Conservation (phyloP, 2,329 filamentous ascomycete genomes). For the Atkinsonella hypoxylon region DNA sequence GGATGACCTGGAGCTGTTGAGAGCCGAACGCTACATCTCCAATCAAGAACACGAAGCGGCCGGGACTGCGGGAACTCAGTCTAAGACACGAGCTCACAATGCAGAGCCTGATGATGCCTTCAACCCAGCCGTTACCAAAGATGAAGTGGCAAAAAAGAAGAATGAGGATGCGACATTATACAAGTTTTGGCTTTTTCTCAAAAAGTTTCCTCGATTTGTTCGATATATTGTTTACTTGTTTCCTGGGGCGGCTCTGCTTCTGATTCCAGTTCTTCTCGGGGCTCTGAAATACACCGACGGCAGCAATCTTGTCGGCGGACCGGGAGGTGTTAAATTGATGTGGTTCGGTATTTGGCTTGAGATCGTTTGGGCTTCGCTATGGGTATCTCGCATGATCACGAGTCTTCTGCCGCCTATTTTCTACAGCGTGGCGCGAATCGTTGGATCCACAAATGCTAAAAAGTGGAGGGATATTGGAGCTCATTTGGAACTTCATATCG, state of each 20-base stretch:
- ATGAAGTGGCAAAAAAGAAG: conserved; percentile 18
- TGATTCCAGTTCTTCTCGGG: conserved; percentile 35
- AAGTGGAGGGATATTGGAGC: conserved; percentile 88
- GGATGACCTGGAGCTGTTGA: conserved; percentile 37
- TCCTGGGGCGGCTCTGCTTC: conserved; percentile 30
- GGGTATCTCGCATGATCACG: conserved; percentile 54
- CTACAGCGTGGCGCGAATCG: conserved; percentile 50
- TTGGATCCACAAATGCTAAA: conserved; percentile 73
- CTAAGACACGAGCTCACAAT: conserved; percentile 21
- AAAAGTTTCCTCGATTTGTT: conserved; percentile 37
- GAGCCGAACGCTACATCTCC: conserved; percentile 34
- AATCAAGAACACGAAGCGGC: conserved; percentile 26
- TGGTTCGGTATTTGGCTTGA: conserved; percentile 97
- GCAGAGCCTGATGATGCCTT: conserved; percentile 33
- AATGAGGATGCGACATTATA: conserved; percentile 23
- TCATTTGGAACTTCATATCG: conserved; percentile 72
- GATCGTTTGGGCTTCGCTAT: conserved; percentile 83
- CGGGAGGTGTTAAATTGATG: conserved; percentile 64
- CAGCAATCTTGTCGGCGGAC: conserved; percentile 40
- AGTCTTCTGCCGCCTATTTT: conserved; percentile 37
- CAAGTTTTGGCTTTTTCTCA: conserved; percentile 32
- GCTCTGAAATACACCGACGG: conserved; percentile 25
- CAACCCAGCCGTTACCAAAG: conserved; percentile 22
- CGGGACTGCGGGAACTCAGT: conserved; percentile 10
- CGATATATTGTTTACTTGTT: conserved; percentile 37